phyloP scores from a whole-genome alignment of 1,284 basidiomycete species.

The Leccinum fuscescens region DNA sequence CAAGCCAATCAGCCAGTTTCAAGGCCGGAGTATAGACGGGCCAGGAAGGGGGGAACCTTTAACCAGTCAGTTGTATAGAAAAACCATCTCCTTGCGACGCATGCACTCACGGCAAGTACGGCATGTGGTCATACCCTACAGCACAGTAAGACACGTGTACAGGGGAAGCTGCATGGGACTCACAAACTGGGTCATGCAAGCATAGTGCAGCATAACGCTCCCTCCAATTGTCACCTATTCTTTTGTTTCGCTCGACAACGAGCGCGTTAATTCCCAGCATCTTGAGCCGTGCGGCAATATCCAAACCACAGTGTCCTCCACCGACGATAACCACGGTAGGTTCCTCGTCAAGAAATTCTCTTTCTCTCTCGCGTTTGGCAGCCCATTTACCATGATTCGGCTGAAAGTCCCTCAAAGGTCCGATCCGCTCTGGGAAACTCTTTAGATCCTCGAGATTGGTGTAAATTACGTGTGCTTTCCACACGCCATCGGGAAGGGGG shows the following conservation, averaged over 20 bases:
- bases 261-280: conserved; percentile 38
- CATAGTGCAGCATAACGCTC: conserved; percentile 30
- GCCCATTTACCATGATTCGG: conserved; percentile 42
- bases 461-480: conserved; percentile 46
- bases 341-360: conserved; percentile 31
- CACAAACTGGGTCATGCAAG: conserved; percentile 30
- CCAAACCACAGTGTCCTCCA: conserved; percentile 41
- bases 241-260: conserved; percentile 35
- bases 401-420: conserved; percentile 37
- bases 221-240: conserved; percentile 29
- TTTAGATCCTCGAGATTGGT: conserved; percentile 44
- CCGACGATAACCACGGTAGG: conserved; percentile 41
- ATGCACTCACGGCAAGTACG: conserved; percentile 35
- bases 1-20: conserved; percentile 50
- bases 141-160: background rate
- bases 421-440: conserved; percentile 36
- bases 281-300: conserved; percentile 41
- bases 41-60: conserved; percentile 38
- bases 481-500: conserved; percentile 41
- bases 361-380: conserved; percentile 39
- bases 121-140: conserved; percentile 35
- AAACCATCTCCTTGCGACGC: background rate
- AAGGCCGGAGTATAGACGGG: conserved; percentile 40
- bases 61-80: background rate
- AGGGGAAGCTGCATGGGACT: conserved; percentile 22